phyloP scores from a whole-genome alignment of 495 filamentous ascomycete genomes.

The Aspergillus wentii region DNA sequence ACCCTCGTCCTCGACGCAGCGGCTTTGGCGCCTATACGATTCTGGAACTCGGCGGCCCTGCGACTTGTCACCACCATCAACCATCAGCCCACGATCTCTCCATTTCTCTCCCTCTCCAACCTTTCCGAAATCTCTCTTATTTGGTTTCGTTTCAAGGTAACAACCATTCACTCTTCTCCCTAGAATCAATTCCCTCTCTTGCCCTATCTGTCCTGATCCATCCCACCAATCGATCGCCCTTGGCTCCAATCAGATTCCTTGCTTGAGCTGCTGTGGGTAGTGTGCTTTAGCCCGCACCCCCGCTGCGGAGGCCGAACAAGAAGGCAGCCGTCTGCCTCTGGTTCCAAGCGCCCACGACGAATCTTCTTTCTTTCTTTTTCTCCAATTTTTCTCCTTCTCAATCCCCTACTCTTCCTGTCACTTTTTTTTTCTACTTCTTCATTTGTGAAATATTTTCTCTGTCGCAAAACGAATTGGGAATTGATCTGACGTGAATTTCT shows the following conservation, averaged over 20 bases:
- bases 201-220: no score
- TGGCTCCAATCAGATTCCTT: no score
- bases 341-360: no score
- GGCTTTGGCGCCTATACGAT: no score
- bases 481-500: no score
- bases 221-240: background rate
- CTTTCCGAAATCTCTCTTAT: slow-evolving; percentile 3
- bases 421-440: slow-evolving; percentile 2
- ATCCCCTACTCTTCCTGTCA: slow-evolving; percentile 1
- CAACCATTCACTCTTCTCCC: slow-evolving; percentile 7
- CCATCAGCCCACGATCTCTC: slow-evolving; percentile 5
- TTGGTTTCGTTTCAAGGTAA: no score
- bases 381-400: slow-evolving; percentile 1
- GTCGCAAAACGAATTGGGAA: no score
- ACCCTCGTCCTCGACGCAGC: no score
- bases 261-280: slow-evolving; percentile 1
- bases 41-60: no score
- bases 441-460: no score
- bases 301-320: slow-evolving; percentile 18
- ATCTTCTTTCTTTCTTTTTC: slow-evolving; percentile 3
- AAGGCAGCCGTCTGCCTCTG: slow-evolving; percentile 14
- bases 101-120: slow-evolving; percentile 4
- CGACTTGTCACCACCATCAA: no score
- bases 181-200: no score
- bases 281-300: slow-evolving; percentile 6